Evolutionary conservation across 805 yeast species (phyloP), one percentile per base, ranked within the genome.

Genomic region (Maudiozyma barnettii): DNA sequence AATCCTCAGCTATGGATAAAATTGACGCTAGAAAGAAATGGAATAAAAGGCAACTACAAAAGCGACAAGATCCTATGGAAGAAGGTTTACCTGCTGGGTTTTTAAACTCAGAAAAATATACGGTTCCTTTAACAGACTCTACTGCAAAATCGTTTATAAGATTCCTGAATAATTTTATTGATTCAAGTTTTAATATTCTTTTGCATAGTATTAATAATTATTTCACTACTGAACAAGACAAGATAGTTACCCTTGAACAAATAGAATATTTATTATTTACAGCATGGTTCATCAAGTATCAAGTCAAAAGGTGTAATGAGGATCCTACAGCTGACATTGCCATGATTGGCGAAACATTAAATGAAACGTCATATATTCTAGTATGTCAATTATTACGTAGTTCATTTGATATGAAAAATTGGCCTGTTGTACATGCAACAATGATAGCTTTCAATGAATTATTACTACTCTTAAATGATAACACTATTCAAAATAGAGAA

Each of bases 281-380:
- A 5, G 72, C 86, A 1, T 91, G 97, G 96, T 82, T 88, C 54
- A 67, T 88, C 43, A 74, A 74, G 31, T 87, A 78, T 49, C 87
- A 84, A 54, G 67, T 83, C 19, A 64, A 57, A 6, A 56, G 68
- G 49, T 59, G 67, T 20, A 51, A 52, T 21, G 39, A 55, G 19
- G 50, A 63, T 21, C 39, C 45, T 22, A 46, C 57, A 0, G 66
- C 66, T 29, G 64, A 61, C 8, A 59, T 64, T 4, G 68, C 69
- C 37, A 70, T 66, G 54, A 75, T 79, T 13, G 78, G 78, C 5
- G 72, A 75, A 10, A 81, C 78, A 0, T 64, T 89, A 29, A 75
- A 81, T 45, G 84, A 81, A 46, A 77, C 78, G 20, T 73, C 79
- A 41, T 77, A 84, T 47, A 70, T 77, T 29, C 66, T 82, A 22